These are phyloP conservation scores for Bryum argenteum DNA, from an alignment of 225 moss, liverwort and hornwort species.

Conservation along the genomic window DNA sequence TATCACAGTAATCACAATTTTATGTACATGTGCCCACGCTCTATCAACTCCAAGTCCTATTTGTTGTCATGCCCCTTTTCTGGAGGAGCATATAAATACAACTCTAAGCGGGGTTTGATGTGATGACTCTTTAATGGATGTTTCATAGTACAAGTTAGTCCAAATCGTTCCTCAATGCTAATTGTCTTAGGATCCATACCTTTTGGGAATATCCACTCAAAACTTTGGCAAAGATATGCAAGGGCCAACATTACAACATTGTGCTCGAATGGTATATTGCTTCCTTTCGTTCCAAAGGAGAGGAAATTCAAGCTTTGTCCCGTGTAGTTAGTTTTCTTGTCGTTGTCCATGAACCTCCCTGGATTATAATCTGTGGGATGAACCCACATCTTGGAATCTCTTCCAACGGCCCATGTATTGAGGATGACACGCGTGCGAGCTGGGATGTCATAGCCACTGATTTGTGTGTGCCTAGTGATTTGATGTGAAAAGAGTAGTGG, in stretches of 20 bases:
- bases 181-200: conserved; percentile 22
- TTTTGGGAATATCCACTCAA: conserved; percentile 31
- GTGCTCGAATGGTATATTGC: conserved; percentile 21
- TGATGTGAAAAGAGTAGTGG: conserved; percentile 29
- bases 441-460: conserved; percentile 35
- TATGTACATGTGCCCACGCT: too few species aligned
- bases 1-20: too few species aligned
- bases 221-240: conserved; percentile 32
- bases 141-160: conserved; percentile 16
- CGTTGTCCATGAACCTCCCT: conserved; percentile 10
- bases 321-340: conserved; percentile 12
- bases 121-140: conserved; percentile 1
- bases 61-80: too few species aligned
- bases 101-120: conserved; percentile 25
- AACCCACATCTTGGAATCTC: conserved; percentile 17
- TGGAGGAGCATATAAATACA: conserved; percentile 16
- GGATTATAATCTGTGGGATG: conserved; percentile 16
- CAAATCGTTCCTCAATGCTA: conserved; percentile 36
- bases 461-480: neutral
- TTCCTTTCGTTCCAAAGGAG: conserved; percentile 8
- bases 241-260: conserved; percentile 25
- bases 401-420: conserved; percentile 30
- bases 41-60: too few species aligned
- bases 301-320: conserved; percentile 32
- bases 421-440: conserved; percentile 17